Evolutionary conservation across 2,329 filamentous ascomycete genomes (phyloP).

Genomic region (Colletotrichum sp.): DNA sequence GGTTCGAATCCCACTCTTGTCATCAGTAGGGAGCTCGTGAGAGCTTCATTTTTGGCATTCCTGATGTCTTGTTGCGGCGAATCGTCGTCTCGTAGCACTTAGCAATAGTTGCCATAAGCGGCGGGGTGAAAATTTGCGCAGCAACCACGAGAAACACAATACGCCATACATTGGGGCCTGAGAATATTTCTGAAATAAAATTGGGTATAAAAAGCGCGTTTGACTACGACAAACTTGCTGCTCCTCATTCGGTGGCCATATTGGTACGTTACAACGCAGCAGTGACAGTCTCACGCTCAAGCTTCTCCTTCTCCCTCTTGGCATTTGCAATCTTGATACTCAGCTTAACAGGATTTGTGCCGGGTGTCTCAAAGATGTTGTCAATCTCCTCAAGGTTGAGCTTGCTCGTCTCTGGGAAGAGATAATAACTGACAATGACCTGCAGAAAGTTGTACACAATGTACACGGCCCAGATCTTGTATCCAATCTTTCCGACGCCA

Average conservation of each 20-base stretch:
- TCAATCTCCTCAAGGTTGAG: conserved; percentile 62
- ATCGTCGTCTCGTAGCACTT: not conserved
- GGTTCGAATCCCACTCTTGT: not conserved
- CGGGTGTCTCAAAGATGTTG: conserved; percentile 50
- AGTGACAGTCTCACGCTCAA: not conserved
- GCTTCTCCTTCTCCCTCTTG: conserved; percentile 11
- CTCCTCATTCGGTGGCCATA: not conserved
- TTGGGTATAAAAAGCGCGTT: not conserved
- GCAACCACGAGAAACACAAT: not conserved
- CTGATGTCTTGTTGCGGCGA: not conserved
- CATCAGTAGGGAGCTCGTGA: not conserved
- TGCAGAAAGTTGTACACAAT: conserved; percentile 54
- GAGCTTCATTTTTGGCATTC: not conserved
- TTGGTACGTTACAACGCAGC: not conserved
- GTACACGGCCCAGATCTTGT: conserved; percentile 57
- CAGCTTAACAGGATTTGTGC: conserved; percentile 16
- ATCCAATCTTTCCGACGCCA: conserved; percentile 50
- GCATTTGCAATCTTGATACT: conserved; percentile 22
- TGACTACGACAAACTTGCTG: not conserved
- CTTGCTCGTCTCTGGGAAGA: conserved; percentile 57
- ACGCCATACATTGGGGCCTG: accelerated
- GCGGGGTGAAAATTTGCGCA: not conserved
- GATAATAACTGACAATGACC: conserved; percentile 50
- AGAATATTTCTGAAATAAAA: accelerated
- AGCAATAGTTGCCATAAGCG: not conserved